These are phyloP conservation scores for Babesia caballi DNA, from an alignment of 169 alveolate genomes.

Conservation along the genomic window DNA sequence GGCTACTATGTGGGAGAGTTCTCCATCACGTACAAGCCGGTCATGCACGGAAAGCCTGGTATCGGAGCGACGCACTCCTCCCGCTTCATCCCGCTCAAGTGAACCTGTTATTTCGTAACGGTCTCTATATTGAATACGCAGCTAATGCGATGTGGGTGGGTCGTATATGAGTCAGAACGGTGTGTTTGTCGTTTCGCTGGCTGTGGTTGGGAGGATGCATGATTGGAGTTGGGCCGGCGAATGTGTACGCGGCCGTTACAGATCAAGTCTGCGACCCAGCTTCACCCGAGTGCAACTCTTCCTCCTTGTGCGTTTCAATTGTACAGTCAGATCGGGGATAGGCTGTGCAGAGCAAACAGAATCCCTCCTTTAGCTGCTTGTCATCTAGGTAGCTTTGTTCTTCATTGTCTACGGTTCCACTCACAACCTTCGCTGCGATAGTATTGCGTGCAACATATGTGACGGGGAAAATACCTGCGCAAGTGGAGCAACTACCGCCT, in stretches of 20 bases:
- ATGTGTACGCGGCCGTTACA: too few species aligned
- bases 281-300: constrained; percentile 63
- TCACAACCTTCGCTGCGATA: constrained; percentile 66
- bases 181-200: too few species aligned
- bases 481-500: constrained; percentile 86
- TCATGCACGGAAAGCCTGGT: constrained; percentile 98
- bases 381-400: constrained; percentile 82
- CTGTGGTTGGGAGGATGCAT: too few species aligned
- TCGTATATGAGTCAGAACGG: too few species aligned
- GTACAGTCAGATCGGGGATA: constrained; percentile 83
- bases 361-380: constrained; percentile 75
- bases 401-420: constrained; percentile 76
- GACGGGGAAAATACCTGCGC: constrained; percentile 61
- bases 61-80: constrained; percentile 96
- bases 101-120: neutral
- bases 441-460: neutral
- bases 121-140: neutral
- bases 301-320: constrained; percentile 82
- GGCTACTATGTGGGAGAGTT: constrained; percentile 99
- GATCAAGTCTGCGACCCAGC: too few species aligned
- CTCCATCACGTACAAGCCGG: constrained; percentile 98
- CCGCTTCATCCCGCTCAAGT: constrained; percentile 91
- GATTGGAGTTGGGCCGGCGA: too few species aligned
- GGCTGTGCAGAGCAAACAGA: constrained; percentile 76
- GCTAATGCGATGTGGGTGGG: too few species aligned